Base-by-base conservation (phyloP, 805 yeast species). In the Jamesozyma gamospora region DNA sequence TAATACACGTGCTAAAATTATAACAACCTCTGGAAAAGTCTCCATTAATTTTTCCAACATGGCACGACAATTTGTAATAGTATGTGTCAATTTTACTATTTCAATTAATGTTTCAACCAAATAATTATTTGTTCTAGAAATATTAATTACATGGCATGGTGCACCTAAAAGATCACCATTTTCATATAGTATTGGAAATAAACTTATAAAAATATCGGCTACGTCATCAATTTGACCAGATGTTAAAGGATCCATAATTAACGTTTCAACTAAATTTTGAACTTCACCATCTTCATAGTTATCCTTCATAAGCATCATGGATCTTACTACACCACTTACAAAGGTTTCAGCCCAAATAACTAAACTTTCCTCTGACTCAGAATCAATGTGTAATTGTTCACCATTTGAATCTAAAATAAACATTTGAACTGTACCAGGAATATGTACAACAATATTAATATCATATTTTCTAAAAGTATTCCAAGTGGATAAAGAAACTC, bases 221-320 rank as follows among this genome's bases (percentile, higher is more conserved):
- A 55, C 54, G 27, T 47, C 48, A 40, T 53, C 63, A 14, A 61
- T 42, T 37, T 60, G 55, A 21, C 64, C 62, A 2, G 62, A 48
- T 3, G 52, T 48, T 31, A 92, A 72, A 4, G 96, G 96, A 51
- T 86, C 82, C 41, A 85, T 69, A 43, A 81, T 77, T 48, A 95
- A 74, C 29, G 92, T 81, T 55, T 88, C 95, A 9, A 87, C 94
- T 41, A 92, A 71, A 37, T 74, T 70, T 34, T 70, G 68, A 52
- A 65, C 82, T 64, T 79, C 86, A 37, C 86, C 95, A 37, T 83
- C 86, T 47, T 75, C 84, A 6, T 64, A 43, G 39, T 60, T 56
- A 28, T 60, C 64, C 35, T 50, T 50, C 60, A 61, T 53, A 31
- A 59, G 46, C 46, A 56, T 55, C 24, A 92, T 60, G 7, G 88